Base-by-base conservation (phyloP, 1,139 yeast species). In the Candida sp. region DNA sequence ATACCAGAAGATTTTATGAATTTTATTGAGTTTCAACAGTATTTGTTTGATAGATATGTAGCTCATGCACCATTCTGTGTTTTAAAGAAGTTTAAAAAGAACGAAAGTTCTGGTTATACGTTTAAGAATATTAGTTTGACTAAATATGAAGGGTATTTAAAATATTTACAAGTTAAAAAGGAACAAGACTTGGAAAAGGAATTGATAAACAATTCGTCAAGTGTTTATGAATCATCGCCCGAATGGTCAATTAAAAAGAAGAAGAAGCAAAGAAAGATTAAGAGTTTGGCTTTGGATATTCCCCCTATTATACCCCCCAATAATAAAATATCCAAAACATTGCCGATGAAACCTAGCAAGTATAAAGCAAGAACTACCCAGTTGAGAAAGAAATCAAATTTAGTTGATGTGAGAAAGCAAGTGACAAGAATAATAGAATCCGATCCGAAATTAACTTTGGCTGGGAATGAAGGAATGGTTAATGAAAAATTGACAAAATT, bases 41-140 rank as follows among this genome's bases (percentile, higher is more conserved):
- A 59, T 42, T 41, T 60, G 4, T 49, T 52, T 33, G 63, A 61
- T 39, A 48, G 65, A 23, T 60, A 60, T 38, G 19, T 60, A 1
- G 32, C 51, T 5, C 61, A 60, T 42, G 47, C 56, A 5, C 59
- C 60, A 5, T 46, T 47, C 21, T 56, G 61, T 42, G 44, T 55
- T 8, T 30, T 54, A 5, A 44, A 45, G 29, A 49, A 45, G 36
- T 22, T 52, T 5, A 46, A 43, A 9, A 38, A 45, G 3, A 38
- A 33, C 9, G 38, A 36, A 19, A 36, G 43, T 22, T 32, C 43
- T 6, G 37, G 36, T 12, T 57, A 56, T 41, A 19, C 21, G 5
- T 57, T 49, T 32, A 43, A 45, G 4, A 62, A 57, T 1, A 39
- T 58, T 7, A 21, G 40, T 5, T 35, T 60, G 7, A 41, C 35